Conservation (phyloP, 495 filamentous ascomycete species). For the Entonaema liquescens region DNA sequence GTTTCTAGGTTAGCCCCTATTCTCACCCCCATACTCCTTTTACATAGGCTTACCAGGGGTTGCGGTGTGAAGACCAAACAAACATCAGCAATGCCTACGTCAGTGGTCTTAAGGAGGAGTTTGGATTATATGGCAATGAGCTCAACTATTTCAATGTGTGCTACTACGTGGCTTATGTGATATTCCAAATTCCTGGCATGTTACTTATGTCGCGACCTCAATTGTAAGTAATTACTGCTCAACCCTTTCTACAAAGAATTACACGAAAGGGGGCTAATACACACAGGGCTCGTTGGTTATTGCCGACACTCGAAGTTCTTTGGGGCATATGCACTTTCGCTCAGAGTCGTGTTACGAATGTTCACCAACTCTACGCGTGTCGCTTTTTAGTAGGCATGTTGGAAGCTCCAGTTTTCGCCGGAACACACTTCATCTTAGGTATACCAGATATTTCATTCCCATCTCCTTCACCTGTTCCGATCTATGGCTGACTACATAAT, state of each 20-base stretch:
- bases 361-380: constrained; percentile 44
- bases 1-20: constrained; percentile 28
- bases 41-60: constrained; percentile 18
- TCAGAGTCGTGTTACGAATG: constrained; percentile 45
- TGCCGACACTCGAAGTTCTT: constrained; percentile 47
- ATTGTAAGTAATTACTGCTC: constrained; percentile 47
- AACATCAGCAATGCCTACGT: constrained; percentile 52
- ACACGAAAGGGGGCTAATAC: constrained; percentile 20
- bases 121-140: constrained; percentile 46
- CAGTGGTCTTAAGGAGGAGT: constrained; percentile 48
- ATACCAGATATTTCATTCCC: not conserved
- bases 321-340: constrained; percentile 52
- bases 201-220: constrained; percentile 55
- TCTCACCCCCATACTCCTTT: not conserved
- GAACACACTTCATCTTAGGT: constrained; percentile 40
- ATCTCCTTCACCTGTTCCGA: not conserved
- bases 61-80: constrained; percentile 38
- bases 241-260: constrained; percentile 9
- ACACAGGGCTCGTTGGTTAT: constrained; percentile 49
- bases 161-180: constrained; percentile 51
- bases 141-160: constrained; percentile 59
- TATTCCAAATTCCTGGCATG: constrained; percentile 55
- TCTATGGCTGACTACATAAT: constrained; percentile 38
- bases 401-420: constrained; percentile 57
- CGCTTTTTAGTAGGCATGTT: constrained; percentile 60